Evolutionary conservation across 2,329 filamentous ascomycete genomes (phyloP).

Genomic region (Pseudohalonectria lignicola): DNA sequence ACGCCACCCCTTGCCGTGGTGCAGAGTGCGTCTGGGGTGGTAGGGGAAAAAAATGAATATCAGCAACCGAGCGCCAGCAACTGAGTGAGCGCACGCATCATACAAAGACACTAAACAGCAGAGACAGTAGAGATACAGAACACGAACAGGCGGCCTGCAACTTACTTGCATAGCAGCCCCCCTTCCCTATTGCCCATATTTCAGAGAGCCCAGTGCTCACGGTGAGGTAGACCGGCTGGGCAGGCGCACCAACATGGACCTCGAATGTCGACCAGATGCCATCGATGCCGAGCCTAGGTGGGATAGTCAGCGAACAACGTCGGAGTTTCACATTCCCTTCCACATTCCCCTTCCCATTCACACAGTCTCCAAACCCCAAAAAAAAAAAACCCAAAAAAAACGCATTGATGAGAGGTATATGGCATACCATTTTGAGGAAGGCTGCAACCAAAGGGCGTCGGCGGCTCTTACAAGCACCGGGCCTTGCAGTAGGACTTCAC

Average conservation of each 20-base stretch:
- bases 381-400: too few species aligned
- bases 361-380: too few species aligned
- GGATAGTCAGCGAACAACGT: too few species aligned
- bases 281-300: slow-evolving; percentile 56
- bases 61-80: too few species aligned
- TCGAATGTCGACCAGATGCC: slow-evolving; percentile 63
- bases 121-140: not conserved
- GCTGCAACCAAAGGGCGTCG: slow-evolving; percentile 2
- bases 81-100: slow-evolving; percentile 17
- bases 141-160: too few species aligned
- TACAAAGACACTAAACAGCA: too few species aligned
- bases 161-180: slow-evolving; percentile 53
- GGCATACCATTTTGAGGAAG: slow-evolving; percentile 5
- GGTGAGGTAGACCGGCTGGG: slow-evolving; percentile 36
- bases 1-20: slow-evolving; percentile 44
- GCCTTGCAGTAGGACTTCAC: slow-evolving; percentile 13
- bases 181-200: slow-evolving; percentile 55
- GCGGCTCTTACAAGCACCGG: slow-evolving; percentile 4
- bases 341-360: too few species aligned
- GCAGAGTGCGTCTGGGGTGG: slow-evolving; percentile 31
- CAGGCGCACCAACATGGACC: slow-evolving; percentile 38
- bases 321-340: too few species aligned
- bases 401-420: too few species aligned
- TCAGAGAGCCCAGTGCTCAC: slow-evolving; percentile 61
- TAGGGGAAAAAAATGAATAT: too few species aligned